Percentiles rank a stretch among this genome's conserved stretches.
phyloP scores from a whole-genome alignment of 2,329 filamentous ascomycete genomes.

The Coniosporium tulheliwenetii region DNA sequence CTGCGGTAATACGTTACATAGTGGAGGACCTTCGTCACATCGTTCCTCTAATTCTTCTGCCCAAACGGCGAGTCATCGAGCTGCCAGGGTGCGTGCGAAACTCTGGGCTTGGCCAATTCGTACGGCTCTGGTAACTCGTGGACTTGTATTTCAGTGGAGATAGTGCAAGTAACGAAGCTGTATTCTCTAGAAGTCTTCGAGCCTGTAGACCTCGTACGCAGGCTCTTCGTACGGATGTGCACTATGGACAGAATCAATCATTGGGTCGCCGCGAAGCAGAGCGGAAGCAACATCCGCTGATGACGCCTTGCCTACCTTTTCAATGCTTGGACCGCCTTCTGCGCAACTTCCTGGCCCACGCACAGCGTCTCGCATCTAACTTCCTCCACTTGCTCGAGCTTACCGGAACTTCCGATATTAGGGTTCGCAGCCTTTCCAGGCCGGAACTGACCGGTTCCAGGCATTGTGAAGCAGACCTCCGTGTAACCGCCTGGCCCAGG shows the following conservation, averaged over 20 bases:
- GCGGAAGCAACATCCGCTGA: too few relatives aligned
- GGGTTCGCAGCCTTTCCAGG: slow-evolving; percentile 47
- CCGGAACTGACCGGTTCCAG: slow-evolving; percentile 50
- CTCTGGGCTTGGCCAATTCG: too few relatives aligned
- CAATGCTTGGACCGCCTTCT: slow-evolving; percentile 44
- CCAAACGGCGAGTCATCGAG: too few relatives aligned
- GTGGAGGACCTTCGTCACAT: too few relatives aligned
- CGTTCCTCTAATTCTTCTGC: too few relatives aligned
- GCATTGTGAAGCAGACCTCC: slow-evolving; percentile 24
- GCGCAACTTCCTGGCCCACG: slow-evolving; percentile 39
- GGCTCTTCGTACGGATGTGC: slow-evolving; percentile 30
- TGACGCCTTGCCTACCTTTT: slow-evolving; percentile 37
- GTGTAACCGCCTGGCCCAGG: slow-evolving; percentile 26
- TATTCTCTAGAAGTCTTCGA: slow-evolving; percentile 22
- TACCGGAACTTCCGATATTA: slow-evolving; percentile 41
- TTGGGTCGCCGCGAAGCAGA: too few relatives aligned
- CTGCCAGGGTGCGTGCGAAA: too few relatives aligned
- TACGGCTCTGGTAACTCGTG: too few relatives aligned
- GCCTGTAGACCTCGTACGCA: slow-evolving; percentile 29
- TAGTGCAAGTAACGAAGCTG: too few relatives aligned
- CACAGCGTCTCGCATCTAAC: slow-evolving; percentile 48
- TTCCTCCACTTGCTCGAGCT: slow-evolving; percentile 44
- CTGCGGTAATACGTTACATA: too few relatives aligned
- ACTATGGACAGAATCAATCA: slow-evolving; percentile 10
- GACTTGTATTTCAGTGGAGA: too few relatives aligned